phyloP scores from a whole-genome alignment of 2,329 filamentous ascomycete genomes.

The Diaporthe vaccinii region DNA sequence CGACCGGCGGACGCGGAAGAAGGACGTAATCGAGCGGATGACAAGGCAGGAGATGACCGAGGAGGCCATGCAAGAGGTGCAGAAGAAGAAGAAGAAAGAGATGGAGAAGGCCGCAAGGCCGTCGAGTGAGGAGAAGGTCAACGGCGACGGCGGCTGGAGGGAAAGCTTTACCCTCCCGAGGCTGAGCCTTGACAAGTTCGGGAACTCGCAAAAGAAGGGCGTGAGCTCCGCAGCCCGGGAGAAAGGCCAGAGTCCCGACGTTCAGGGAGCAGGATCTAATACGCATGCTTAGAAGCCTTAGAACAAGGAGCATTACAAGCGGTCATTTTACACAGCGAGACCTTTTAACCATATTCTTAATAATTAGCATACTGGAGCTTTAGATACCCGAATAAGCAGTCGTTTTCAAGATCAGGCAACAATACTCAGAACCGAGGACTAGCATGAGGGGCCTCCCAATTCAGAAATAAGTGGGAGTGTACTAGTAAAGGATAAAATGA shows the following conservation, averaged over 20 bases:
- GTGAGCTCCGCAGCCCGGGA: conserved; percentile 24
- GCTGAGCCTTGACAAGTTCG: conserved; percentile 38
- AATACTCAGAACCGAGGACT: background rate
- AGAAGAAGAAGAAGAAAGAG: conserved; percentile 56
- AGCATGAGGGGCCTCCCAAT: background rate
- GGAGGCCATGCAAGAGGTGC: conserved; percentile 64
- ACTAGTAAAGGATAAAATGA: background rate
- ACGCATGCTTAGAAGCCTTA: conserved; percentile 5
- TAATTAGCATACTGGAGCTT: background rate
- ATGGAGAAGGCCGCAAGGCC: conserved; percentile 28
- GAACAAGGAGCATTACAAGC: background rate
- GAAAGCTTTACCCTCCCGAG: conserved; percentile 33
- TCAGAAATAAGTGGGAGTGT: background rate
- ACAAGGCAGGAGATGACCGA: conserved; percentile 81
- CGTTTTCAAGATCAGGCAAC: background rate
- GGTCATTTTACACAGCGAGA: background rate
- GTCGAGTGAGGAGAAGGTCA: conserved; percentile 10
- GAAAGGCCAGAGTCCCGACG: background rate
- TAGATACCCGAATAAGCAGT: conserved; percentile 14
- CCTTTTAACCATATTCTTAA: conserved; percentile 1
- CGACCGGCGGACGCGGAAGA: conserved; percentile 83
- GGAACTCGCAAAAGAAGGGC: conserved; percentile 16
- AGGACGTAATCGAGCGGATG: conserved; percentile 84
- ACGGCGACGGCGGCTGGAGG: conserved; percentile 29
- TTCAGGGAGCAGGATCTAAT: background rate